Evolutionary conservation across 2,329 filamentous ascomycete genomes (phyloP).

Genomic region (Penicillium sp.): DNA sequence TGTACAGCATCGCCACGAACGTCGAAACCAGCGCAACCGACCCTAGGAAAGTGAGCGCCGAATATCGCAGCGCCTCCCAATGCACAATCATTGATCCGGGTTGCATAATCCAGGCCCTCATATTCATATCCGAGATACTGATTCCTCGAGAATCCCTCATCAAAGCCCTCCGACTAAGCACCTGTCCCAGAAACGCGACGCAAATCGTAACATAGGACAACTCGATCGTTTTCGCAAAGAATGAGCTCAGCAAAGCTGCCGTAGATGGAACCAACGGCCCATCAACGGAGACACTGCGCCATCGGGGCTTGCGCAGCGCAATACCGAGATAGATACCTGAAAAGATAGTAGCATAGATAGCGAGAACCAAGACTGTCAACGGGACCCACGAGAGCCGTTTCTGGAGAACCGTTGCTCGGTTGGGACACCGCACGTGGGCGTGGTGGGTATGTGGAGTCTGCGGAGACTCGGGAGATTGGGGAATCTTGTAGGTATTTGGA

Average conservation of each 20-base stretch:
- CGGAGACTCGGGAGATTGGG: constrained; percentile 3
- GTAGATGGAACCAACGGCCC: constrained; percentile 57
- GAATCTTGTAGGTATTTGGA: not conserved
- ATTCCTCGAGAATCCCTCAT: constrained; percentile 62
- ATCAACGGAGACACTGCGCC: constrained; percentile 54
- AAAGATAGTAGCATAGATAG: constrained; percentile 39
- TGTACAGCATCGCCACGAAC: constrained; percentile 69
- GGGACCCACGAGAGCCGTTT: constrained; percentile 38
- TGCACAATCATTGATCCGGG: constrained; percentile 72
- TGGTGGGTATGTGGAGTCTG: constrained; percentile 12
- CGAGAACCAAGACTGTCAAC: constrained; percentile 37
- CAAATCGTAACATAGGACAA: constrained; percentile 75
- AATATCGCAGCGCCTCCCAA: constrained; percentile 64
- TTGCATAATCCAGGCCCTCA: constrained; percentile 73
- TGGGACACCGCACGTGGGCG: constrained; percentile 29
- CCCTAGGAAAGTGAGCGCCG: constrained; percentile 64
- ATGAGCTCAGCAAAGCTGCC: constrained; percentile 65
- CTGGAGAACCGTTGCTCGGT: constrained; percentile 31
- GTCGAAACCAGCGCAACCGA: constrained; percentile 64
- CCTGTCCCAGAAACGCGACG: constrained; percentile 72
- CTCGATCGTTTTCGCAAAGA: constrained; percentile 75
- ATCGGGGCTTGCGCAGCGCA: constrained; percentile 63
- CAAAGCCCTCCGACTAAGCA: constrained; percentile 68
- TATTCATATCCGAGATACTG: constrained; percentile 72
- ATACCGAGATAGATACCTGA: constrained; percentile 61